Base-by-base conservation (phyloP, 176 grass and related monocot species). In the Carex parvula region DNA sequence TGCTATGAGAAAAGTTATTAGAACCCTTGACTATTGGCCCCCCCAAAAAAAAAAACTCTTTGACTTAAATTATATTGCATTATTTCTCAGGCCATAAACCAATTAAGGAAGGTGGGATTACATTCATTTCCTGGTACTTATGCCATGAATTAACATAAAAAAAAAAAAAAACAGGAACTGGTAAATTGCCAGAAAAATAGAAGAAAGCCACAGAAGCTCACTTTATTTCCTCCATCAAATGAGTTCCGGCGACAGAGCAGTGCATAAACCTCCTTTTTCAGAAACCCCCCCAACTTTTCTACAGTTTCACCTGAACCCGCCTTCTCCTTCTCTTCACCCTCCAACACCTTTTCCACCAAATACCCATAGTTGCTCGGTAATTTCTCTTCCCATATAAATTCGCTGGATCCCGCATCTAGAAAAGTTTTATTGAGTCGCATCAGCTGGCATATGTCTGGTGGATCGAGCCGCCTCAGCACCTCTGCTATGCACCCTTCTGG, bases 401-500 rank as follows among this genome's bases (percentile, higher is more conserved):
- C 87, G 29, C 89, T 90, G 37, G 93, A 95, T 70, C 93, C 93
- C 7, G 93, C 93, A 78, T 86, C 83, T 3, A 70, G 85, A 84
- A 99, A 99, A 30, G 88, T 89, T 84, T 85, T 91, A 89, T 87
- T 93, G 76, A 99, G 88, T 39, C 64, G 79, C 65, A 90, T 89
- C 86, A 99, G 81, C 80, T 88, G 88, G 83, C 91, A 95, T 76
- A 99, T 95, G 81, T 99, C 93, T 52, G 61, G 83, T 75, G 93
- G 88, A 60, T 95, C 91, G 15, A 99, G 87, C 80, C 92, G 89
- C 75, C 90, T 90, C 64, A 99, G 72, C 83, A 99, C 91, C 91
- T 99, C 96, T 74, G 96, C 93, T 78, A 99, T 81, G 79, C 96
- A 99, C 75, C 63, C 85, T 84, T 99, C 96, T 39, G 96, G 93